Evolutionary conservation across 2,329 filamentous ascomycete genomes (phyloP).

Genomic region (Capronia americana): DNA sequence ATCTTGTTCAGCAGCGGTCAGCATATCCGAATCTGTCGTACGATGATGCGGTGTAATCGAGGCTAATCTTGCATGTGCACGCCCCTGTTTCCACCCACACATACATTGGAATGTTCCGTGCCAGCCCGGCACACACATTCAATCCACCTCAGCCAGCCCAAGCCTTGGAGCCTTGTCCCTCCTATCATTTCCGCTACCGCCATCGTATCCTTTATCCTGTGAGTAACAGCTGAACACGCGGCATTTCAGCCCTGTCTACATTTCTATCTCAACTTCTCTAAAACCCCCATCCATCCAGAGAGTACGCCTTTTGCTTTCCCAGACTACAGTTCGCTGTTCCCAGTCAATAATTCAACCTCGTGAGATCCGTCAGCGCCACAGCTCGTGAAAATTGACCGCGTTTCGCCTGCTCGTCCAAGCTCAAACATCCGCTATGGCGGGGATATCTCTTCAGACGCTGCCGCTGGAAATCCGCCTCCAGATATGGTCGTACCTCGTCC

Average conservation of each 20-base stretch:
- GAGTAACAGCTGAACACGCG: not conserved
- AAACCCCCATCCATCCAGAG: not conserved
- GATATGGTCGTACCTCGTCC: slow-evolving; percentile 33
- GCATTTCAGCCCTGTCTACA: not conserved
- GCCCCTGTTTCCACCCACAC: slow-evolving; percentile 11
- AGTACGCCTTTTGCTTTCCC: not conserved
- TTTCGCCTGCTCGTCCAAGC: not conserved
- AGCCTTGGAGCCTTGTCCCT: slow-evolving; percentile 13
- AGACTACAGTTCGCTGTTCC: not conserved
- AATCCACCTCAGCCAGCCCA: slow-evolving; percentile 8
- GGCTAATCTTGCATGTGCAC: not conserved
- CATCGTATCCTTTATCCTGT: slow-evolving; percentile 16
- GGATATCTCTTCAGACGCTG: slow-evolving; percentile 17
- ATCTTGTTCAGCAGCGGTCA: slow-evolving; percentile 8
- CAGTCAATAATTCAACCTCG: not conserved
- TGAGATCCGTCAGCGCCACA: not conserved
- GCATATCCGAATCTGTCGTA: not conserved
- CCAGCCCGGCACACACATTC: not conserved
- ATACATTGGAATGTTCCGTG: slow-evolving; percentile 11
- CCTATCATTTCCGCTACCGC: slow-evolving; percentile 14
- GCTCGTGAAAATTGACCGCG: not conserved
- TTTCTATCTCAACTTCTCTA: not conserved
- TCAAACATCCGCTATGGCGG: not conserved
- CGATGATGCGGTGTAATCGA: slow-evolving; percentile 4
- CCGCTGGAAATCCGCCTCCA: slow-evolving; percentile 30